A percentile compares a stretch with the other conserved stretches of the same genome.
Evolutionary conservation across 257 asterid species (phyloP).

Genomic region (Euphrasia confusa): DNA sequence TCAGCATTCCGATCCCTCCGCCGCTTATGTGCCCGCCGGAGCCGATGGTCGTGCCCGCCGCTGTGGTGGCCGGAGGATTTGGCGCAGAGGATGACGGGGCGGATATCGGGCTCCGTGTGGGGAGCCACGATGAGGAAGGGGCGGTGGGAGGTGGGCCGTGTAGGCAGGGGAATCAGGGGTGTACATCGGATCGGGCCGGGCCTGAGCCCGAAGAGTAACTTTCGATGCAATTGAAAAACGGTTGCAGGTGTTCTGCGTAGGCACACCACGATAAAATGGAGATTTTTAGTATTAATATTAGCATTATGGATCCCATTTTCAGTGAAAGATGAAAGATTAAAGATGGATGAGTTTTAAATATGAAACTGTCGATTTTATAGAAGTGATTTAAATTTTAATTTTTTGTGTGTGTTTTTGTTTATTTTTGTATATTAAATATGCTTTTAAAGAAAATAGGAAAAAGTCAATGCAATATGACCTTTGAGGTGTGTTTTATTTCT

Average conservation of each 20-base stretch:
- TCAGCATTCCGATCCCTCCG: constrained; percentile 16
- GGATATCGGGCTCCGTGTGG: constrained; percentile 14
- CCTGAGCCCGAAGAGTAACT: background rate
- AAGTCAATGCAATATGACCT: too few relatives aligned
- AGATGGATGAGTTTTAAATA: too few relatives aligned
- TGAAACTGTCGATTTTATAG: too few relatives aligned
- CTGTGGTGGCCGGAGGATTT: constrained; percentile 21
- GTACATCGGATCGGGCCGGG: constrained; percentile 3
- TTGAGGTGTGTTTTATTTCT: too few relatives aligned
- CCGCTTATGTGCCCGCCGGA: constrained; percentile 20
- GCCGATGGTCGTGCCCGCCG: constrained; percentile 17
- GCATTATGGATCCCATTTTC: too few relatives aligned
- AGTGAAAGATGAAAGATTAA: too few relatives aligned
- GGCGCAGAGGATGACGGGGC: constrained; percentile 23
- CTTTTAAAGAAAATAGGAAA: too few relatives aligned
- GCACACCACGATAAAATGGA: background rate
- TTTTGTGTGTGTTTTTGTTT: too few relatives aligned
- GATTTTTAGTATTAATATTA: background rate
- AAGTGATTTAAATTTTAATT: too few relatives aligned
- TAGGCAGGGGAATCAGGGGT: constrained; percentile 20
- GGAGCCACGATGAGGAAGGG: constrained; percentile 24
- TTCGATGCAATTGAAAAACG: constrained; percentile 19
- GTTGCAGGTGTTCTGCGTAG: background rate
- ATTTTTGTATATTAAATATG: too few relatives aligned
- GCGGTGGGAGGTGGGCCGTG: constrained; percentile 13